Conservation (phyloP, 805 yeast species). For the Maudiozyma serrabonitensis region DNA sequence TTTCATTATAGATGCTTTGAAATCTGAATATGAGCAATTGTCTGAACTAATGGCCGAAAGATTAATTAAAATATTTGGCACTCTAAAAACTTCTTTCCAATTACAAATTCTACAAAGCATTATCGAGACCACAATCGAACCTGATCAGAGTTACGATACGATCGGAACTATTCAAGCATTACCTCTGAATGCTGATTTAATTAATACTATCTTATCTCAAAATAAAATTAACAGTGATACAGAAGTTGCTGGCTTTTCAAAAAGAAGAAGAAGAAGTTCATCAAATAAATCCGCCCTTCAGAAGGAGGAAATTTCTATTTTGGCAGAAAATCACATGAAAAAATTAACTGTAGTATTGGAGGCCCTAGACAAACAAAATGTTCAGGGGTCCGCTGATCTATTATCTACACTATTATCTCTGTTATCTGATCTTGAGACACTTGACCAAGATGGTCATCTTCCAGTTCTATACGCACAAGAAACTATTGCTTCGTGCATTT, state of each 20-base stretch:
- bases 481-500: slow-evolving; percentile 78
- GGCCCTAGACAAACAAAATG: slow-evolving; percentile 47
- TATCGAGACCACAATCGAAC: slow-evolving; percentile 43
- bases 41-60: slow-evolving; percentile 43
- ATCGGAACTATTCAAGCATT: slow-evolving; percentile 45
- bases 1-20: slow-evolving; percentile 48
- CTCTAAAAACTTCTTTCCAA: slow-evolving; percentile 50
- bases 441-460: slow-evolving; percentile 83
- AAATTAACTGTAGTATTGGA: slow-evolving; percentile 75
- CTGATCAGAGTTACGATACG: slow-evolving; percentile 40
- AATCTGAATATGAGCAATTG: slow-evolving; percentile 34
- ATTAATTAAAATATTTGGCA: slow-evolving; percentile 44
- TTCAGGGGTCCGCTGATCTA: slow-evolving; percentile 34
- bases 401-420: slow-evolving; percentile 48
- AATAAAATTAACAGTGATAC: slow-evolving; percentile 45
- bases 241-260: slow-evolving; percentile 39
- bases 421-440: slow-evolving; percentile 66
- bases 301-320: slow-evolving; percentile 53
- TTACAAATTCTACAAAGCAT: slow-evolving; percentile 48
- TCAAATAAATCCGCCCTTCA: slow-evolving; percentile 67
- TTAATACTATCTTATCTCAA: slow-evolving; percentile 48
- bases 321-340: slow-evolving; percentile 71
- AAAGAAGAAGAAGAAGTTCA: slow-evolving; percentile 72
- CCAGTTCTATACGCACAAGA: slow-evolving; percentile 91
- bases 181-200: slow-evolving; percentile 44